These are phyloP conservation scores for Modicella reniformis DNA, from an alignment of 371 early-diverging fungal species.

Conservation along the genomic window DNA sequence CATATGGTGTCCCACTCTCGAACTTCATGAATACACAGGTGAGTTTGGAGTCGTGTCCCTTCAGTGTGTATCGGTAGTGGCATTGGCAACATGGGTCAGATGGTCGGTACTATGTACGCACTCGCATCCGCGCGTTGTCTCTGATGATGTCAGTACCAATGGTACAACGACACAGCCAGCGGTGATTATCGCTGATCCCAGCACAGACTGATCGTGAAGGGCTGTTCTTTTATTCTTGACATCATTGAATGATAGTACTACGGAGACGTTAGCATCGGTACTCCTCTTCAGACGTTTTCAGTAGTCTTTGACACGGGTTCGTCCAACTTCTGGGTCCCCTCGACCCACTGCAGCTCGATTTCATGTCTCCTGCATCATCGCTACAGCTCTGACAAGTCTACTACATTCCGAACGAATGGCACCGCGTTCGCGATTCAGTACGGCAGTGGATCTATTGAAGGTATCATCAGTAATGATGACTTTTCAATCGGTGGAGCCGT, in stretches of 20 bases:
- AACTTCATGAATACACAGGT: constrained; percentile 96
- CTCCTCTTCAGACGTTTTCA: constrained; percentile 88
- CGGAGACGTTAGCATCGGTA: constrained; percentile 85
- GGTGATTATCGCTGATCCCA: neutral
- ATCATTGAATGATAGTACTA: constrained; percentile 69
- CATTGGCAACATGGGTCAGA: neutral
- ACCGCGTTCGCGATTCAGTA: constrained; percentile 92
- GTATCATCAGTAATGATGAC: constrained; percentile 85
- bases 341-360: constrained; percentile 90
- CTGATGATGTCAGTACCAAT: too few relatives aligned
- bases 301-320: constrained; percentile 96
- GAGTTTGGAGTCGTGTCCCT: constrained; percentile 2
- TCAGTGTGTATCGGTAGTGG: neutral
- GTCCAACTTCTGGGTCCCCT: constrained; percentile 96
- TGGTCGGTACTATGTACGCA: neutral
- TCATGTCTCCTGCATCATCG: constrained; percentile 93
- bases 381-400: constrained; percentile 79
- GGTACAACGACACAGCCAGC: neutral
- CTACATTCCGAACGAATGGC: constrained; percentile 82
- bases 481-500: constrained; percentile 77
- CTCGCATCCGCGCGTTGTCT: neutral
- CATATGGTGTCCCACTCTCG: constrained; percentile 86
- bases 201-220: neutral
- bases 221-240: neutral
- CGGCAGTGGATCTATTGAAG: constrained; percentile 92